These are phyloP conservation scores for Knoxia roxburghii DNA, from an alignment of 257 asterid genomes.

Conservation along the genomic window DNA sequence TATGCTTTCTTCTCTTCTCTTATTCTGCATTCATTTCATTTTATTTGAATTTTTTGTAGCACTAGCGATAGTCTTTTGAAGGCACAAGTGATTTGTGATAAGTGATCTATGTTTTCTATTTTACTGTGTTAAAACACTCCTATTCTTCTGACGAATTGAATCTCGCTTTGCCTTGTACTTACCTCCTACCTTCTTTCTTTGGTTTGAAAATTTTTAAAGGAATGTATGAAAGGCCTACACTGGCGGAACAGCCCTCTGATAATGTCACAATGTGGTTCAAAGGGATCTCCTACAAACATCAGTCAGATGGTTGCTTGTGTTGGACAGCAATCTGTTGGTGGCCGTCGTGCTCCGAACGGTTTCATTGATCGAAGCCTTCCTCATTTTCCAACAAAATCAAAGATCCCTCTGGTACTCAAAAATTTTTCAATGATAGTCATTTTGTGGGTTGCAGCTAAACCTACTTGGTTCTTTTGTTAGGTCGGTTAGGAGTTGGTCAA, in stretches of 20 bases:
- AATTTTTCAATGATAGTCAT: constrained; percentile 6
- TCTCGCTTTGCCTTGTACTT: neutral
- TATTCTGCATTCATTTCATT: neutral
- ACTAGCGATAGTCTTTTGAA: neutral
- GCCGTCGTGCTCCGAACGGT: constrained; percentile 94
- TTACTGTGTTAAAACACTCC: neutral
- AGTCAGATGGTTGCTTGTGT: constrained; percentile 99
- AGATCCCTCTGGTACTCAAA: constrained; percentile 72
- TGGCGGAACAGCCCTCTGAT: constrained; percentile 98
- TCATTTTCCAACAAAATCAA: constrained; percentile 75
- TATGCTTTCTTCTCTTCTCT: neutral
- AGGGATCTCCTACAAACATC: constrained; percentile 92
- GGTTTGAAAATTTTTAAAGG: constrained; percentile 38
- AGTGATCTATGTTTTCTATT: neutral
- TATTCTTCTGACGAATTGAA: neutral
- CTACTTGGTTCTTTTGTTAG: neutral
- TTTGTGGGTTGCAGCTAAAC: constrained; percentile 4
- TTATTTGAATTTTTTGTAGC: neutral
- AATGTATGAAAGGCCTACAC: constrained; percentile 61
- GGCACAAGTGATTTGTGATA: neutral
- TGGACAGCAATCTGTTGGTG: constrained; percentile 96
- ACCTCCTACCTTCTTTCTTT: neutral
- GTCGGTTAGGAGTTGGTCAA: neutral
- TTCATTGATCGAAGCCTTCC: constrained; percentile 92
- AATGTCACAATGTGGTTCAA: constrained; percentile 98